Base-by-base conservation (phyloP, 257 asterid species). In the Henckelia pumila region DNA sequence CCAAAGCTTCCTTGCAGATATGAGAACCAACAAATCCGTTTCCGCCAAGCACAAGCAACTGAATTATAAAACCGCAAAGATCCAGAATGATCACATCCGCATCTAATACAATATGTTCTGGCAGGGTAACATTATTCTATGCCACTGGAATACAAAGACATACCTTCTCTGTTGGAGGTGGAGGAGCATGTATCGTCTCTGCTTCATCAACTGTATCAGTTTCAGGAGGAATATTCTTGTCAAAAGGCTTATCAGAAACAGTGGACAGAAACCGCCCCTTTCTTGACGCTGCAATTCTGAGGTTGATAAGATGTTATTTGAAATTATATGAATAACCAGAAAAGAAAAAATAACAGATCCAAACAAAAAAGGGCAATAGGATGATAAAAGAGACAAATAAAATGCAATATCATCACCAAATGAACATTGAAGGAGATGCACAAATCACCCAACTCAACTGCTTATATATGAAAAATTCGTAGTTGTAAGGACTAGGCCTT, bases 11-110 rank as follows among this genome's bases (percentile, higher is more conserved):
- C 82, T 83, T 84, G 78, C 97, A 94, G 68, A 94, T 59, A 80
- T 94, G 97, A 61, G 97, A 90, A 40, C 99, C 99, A 62, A 94
- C 99, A 77, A 86, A 94, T 56, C 99, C 99, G 80, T 84, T 94
- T 75, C 97, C 99, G 16, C 99, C 99, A 25, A 94, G 85, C 81
- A 94, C 99, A 66, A 94, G 97, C 79, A 94, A 72, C 99, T 94
- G 82, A 72, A 80, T 66, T 56, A 55, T 33, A 58, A 73, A 70
- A 66, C 30, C 33, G 30, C 20, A 72, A 40, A 30, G 25, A 62
- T 28, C 8, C 53, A 44, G 37, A 16, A 55, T 49, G 26, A 32
- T 71, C 32, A 22, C 35, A 60, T 32, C 20, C 59, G 56, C 68
- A 68, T 60, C 47, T 60, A 26, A 59, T 47, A 30, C 49, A 55